These are phyloP conservation scores for Cryptosporidium tyzzeri DNA, from an alignment of 169 alveolate species.

Conservation along the genomic window DNA sequence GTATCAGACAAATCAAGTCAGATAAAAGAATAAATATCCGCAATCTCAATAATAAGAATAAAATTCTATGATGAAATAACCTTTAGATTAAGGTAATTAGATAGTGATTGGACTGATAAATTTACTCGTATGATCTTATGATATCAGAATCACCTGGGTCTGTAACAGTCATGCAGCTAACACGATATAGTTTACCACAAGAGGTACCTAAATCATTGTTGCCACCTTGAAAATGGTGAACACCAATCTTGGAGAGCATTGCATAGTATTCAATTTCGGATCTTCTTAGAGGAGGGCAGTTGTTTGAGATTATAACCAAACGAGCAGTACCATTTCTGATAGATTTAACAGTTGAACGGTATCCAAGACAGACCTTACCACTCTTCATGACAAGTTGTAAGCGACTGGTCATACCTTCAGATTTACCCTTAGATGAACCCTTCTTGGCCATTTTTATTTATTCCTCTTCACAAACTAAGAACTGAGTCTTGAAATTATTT, in stretches of 20 bases:
- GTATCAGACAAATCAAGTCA: background rate
- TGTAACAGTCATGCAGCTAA: conserved; percentile 93
- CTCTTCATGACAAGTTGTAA: conserved; percentile 97
- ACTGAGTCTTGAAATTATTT: conserved; percentile 1
- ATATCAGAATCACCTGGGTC: conserved; percentile 99
- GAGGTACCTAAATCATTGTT: conserved; percentile 96
- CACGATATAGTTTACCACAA: conserved; percentile 97
- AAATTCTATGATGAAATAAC: background rate
- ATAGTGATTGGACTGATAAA: background rate
- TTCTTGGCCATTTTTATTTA: conserved; percentile 88
- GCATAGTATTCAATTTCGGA: conserved; percentile 98
- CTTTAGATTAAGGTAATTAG: background rate
- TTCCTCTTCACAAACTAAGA: background rate
- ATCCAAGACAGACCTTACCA: conserved; percentile 96
- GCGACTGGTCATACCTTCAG: conserved; percentile 94
- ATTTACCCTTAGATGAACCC: conserved; percentile 87
- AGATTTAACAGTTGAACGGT: conserved; percentile 94
- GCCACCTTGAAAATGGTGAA: conserved; percentile 94
- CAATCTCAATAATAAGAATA: background rate
- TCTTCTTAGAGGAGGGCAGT: conserved; percentile 98
- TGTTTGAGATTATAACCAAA: conserved; percentile 94
- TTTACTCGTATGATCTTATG: conserved; percentile 89
- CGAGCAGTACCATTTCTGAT: conserved; percentile 95
- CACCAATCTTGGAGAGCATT: conserved; percentile 95
- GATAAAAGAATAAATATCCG: background rate